Evolutionary conservation across 345 rosid species (phyloP).

Genomic region (Euclidium syriacum): DNA sequence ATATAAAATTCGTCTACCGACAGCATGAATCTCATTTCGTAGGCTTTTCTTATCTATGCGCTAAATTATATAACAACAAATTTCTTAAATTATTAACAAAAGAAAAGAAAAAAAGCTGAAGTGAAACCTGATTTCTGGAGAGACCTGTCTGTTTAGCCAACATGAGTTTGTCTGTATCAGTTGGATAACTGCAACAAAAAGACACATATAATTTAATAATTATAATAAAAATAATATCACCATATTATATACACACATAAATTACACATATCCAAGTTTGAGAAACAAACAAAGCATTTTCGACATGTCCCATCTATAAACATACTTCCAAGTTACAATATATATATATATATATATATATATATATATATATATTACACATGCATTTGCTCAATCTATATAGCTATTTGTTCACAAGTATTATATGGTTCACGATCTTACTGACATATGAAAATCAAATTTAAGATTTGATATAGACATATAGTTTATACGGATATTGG

Average conservation of each 20-base stretch:
- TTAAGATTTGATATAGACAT: conserved; percentile 6
- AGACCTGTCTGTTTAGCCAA: conserved; percentile 91
- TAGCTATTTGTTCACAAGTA: conserved; percentile 18
- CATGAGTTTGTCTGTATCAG: conserved; percentile 85
- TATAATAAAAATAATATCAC: background rate
- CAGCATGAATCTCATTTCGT: background rate
- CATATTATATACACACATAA: background rate
- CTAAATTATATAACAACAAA: background rate
- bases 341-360: background rate
- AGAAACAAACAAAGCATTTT: conserved; percentile 20
- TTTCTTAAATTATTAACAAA: background rate
- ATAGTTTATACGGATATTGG: background rate
- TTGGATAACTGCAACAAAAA: conserved; percentile 62
- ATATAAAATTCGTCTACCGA: background rate
- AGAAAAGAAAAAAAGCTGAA: background rate
- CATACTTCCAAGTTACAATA: conserved; percentile 23
- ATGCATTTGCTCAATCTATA: background rate
- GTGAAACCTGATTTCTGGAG: conserved; percentile 72
- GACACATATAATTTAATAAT: conserved; percentile 13
- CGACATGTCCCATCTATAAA: conserved; percentile 29
- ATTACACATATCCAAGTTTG: background rate
- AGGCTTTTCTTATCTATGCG: background rate
- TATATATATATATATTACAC: background rate
- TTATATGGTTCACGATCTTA: conserved; percentile 4
- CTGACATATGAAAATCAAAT: conserved; percentile 9